Evolutionary conservation across 305 asterid species (phyloP).

Genomic region (Plantago lanceolata): DNA sequence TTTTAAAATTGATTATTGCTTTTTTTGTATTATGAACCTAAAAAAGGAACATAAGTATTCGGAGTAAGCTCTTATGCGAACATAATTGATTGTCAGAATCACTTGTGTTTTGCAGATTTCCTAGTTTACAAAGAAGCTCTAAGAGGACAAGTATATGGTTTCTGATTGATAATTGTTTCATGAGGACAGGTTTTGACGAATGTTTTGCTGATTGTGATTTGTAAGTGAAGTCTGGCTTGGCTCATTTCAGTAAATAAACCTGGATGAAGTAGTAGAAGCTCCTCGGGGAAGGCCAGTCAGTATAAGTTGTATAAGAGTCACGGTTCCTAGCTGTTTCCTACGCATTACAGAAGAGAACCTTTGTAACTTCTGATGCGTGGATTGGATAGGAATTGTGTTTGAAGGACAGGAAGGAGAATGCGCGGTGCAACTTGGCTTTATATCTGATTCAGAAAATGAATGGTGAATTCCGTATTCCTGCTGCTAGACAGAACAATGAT

Average conservation of each 20-base stretch:
- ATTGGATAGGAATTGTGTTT: not conserved
- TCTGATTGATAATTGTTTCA: not conserved
- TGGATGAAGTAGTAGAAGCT: not conserved
- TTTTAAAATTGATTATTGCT: no score
- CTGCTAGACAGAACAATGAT: slow-evolving; percentile 20
- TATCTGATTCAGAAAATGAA: slow-evolving; percentile 31
- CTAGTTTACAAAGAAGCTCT: not conserved
- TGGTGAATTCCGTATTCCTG: slow-evolving; percentile 12
- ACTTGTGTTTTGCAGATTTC: not conserved
- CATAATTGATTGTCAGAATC: not conserved
- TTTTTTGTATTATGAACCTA: no score
- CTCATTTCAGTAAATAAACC: not conserved
- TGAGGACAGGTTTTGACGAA: not conserved
- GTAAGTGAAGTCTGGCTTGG: not conserved
- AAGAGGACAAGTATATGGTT: not conserved
- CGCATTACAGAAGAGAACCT: not conserved
- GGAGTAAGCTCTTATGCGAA: no score
- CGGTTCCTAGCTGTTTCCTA: not conserved
- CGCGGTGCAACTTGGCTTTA: not conserved
- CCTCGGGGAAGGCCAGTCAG: no score
- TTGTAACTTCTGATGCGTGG: not conserved
- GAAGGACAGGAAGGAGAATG: not conserved
- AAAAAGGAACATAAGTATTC: no score
- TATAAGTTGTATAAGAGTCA: not conserved
- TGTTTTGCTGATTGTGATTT: not conserved